Base-by-base conservation (phyloP, 768 basidiomycete genomes). In the Boletus reticulatus region DNA sequence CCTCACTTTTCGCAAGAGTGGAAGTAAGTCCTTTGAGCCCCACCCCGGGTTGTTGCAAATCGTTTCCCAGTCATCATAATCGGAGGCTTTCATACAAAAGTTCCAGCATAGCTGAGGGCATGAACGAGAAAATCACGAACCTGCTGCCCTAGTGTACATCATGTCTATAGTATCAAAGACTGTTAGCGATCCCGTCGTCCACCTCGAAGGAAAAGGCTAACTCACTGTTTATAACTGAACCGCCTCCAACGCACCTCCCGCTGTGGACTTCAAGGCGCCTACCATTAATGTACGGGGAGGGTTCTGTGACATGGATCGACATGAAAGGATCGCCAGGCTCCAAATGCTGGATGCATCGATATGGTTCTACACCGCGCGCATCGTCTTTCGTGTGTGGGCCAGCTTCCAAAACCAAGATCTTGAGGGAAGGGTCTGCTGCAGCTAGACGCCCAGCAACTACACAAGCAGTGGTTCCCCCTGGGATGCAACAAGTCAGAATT, bases 41-140 rank as follows among this genome's bases (percentile, higher is more conserved):
- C 42, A 51, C 6, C 41, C 50, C 4, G 50, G 50, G 34, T 51
- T 73, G 14, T 48, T 31, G 32, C 49, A 44, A 3, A 39, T 49
- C 22, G 17, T 51, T 56, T 60, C 64, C 71, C 68, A 72, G 39
- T 66, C 68, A 57, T 72, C 72, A 52, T 81, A 85, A 62, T 87
- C 85, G 0, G 84, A 85, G 4, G 83, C 60, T 62, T 42, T 38
- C 22, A 16, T 38, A 20, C 22, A 17, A 37, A 8, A 11, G 31
- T 36, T 52, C 8, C 39, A 27, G 1, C 17, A 43, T 20, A 19
- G 50, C 45, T 34, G 29, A 46, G 17, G 31, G n/a, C 27, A 11
- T 6, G 17, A 1, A 27, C 4, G 50, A 32, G 13, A 14, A 29
- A 32, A 32, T 22, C 29, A 12, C 49, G 20, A 20, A 50, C 50